These are phyloP conservation scores for Cyclotella kingstonii DNA, from an alignment of 108 stramenopile species.

Conservation along the genomic window DNA sequence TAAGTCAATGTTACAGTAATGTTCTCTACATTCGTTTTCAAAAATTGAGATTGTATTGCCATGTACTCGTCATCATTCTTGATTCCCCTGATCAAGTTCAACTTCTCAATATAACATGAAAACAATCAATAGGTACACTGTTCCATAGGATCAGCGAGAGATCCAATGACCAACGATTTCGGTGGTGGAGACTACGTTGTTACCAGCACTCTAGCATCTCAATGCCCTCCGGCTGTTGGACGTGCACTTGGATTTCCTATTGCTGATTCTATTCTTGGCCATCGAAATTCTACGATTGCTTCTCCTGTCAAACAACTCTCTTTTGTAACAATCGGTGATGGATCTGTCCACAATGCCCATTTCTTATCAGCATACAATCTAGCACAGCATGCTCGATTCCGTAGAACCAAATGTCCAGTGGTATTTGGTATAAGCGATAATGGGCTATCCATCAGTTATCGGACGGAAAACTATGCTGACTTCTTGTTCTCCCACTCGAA, in stretches of 20 bases:
- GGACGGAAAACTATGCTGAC: constrained; percentile 60
- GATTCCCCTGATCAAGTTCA: too few relatives aligned
- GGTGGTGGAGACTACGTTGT: constrained; percentile 67
- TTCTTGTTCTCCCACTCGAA: constrained; percentile 40
- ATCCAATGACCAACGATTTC: constrained; percentile 12
- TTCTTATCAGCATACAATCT: constrained; percentile 74
- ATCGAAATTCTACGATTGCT: constrained; percentile 7
- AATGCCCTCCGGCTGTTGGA: constrained; percentile 83
- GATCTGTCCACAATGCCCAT: constrained; percentile 82
- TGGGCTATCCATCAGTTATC: constrained; percentile 71
- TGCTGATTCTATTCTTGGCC: constrained; percentile 18
- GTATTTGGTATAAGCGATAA: constrained; percentile 86
- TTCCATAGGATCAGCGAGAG: constrained; percentile 58
- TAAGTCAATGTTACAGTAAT: background rate
- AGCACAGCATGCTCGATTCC: constrained; percentile 66
- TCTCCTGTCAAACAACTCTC: constrained; percentile 45
- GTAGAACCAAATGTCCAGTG: constrained; percentile 66
- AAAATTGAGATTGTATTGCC: too few relatives aligned
- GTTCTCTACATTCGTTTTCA: background rate
- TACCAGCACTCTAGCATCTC: constrained; percentile 79
- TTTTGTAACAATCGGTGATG: constrained; percentile 83
- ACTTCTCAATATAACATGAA: too few relatives aligned
- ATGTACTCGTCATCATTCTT: too few relatives aligned
- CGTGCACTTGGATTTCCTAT: constrained; percentile 79
- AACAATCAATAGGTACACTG: constrained; percentile 55